phyloP scores from a whole-genome alignment of 805 yeast genomes.

The Candida pseudoglaebosa region DNA sequence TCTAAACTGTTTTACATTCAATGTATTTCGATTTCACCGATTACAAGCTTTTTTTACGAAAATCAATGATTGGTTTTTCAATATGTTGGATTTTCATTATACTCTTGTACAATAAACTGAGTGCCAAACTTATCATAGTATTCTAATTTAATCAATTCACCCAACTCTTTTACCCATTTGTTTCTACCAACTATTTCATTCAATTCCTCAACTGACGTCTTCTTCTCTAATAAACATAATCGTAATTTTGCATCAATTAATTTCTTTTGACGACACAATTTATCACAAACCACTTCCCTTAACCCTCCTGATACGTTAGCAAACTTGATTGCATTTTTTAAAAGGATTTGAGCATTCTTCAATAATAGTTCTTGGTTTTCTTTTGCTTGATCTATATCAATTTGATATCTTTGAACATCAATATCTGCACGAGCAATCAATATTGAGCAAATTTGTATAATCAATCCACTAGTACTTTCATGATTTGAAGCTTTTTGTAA shows the following conservation, averaged over 20 bases:
- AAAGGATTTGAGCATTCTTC: conserved; percentile 37
- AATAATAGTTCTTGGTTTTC: conserved; percentile 27
- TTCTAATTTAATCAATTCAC: conserved; percentile 21
- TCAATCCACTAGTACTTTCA: conserved; percentile 26
- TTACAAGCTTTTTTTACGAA: not conserved
- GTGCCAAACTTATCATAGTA: conserved; percentile 21
- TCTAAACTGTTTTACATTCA: too few relatives aligned
- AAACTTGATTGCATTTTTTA: conserved; percentile 43
- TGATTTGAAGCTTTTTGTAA: conserved; percentile 14
- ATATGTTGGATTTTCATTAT: not conserved
- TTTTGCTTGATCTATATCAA: conserved; percentile 26
- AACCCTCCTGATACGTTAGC: conserved; percentile 49
- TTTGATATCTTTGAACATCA: conserved; percentile 45
- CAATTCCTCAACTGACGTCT: conserved; percentile 23
- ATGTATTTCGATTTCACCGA: too few relatives aligned
- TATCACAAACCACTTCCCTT: conserved; percentile 44
- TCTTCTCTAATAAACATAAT: conserved; percentile 43
- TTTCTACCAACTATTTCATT: conserved; percentile 28
- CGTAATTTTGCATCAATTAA: conserved; percentile 44
- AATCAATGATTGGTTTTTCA: not conserved
- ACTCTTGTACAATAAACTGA: not conserved
- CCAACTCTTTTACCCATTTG: conserved; percentile 28
- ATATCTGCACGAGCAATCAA: conserved; percentile 51
- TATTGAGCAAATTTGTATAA: conserved; percentile 38
- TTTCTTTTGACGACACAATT: conserved; percentile 36